Base-by-base conservation (phyloP, 2,329 filamentous ascomycete genomes). In the Colletotrichum tofieldiae region DNA sequence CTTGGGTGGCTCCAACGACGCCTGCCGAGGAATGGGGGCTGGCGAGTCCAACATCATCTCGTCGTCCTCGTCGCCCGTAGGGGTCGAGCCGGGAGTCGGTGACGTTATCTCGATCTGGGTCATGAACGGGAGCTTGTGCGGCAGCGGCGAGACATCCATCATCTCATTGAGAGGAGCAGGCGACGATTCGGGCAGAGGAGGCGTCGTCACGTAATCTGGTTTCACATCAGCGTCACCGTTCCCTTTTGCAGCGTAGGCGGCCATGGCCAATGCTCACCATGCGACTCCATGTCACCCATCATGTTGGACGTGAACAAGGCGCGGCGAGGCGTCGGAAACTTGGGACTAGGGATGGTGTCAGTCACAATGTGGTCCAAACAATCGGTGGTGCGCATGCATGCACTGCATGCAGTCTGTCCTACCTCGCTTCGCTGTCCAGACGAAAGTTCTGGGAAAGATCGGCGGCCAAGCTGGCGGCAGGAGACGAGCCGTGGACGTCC, bases 381-480 rank as follows among this genome's bases (percentile, higher is more conserved):
- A 23, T 56, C 6, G 32, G 9, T 7, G 8, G 11, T 32, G 58
- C 6, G n/a, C 37, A 61, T 76, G 74, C 32, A 37, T 37, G 52
- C 11, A 56, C n/a, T n/a, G n/a, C n/a, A n/a, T 37, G 52, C 11
- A 56, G 20, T 39, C 74, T 74, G 73, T 85, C 89, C 77, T 87
- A 98, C 96, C 95, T 98, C 79, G 93, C 82, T 67, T 90, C 87
- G 73, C 84, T 94, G 83, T 98, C 95, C 81, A 98, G 93, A 81
- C 96, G 93, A 81, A 98, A 97, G 86, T 98, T 99, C 81, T 98
- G 95, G 71, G 95, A 98, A 77, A 98, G 88, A 84, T 99, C 96
- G 74, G 95, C 95, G 52, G 95, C 96, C 77, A 99, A 86, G 79
- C 94, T 97, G 64, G 94, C 92, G 45, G 95, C 95, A 7, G 96